Evolutionary conservation across 495 filamentous ascomycete genomes (phyloP), one percentile per base, ranked within the genome.

Genomic region (Zalerion maritima): DNA sequence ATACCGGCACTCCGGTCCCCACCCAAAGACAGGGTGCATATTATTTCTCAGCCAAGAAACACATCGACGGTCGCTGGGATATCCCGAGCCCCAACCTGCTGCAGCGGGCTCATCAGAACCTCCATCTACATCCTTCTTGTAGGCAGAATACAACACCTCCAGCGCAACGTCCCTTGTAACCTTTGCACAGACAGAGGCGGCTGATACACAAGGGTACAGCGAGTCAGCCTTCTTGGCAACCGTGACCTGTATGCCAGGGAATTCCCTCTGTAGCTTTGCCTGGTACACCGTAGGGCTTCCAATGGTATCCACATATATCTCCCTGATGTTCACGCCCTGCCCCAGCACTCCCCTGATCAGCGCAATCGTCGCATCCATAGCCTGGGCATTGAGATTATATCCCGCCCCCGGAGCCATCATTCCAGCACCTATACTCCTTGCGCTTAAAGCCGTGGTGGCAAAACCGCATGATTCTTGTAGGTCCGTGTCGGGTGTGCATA

Each of bases 341-440:
- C 67, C 75, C 26, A 86, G 64, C 0, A 93, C 78, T 3, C 72
- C 73, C 11, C 71, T 53, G 29, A 97, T 87, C 32, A 97, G 58
- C 12, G 68, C 70, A n/a, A 91, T 68, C 1, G 89, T 97, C 0
- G 89, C 84, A 55, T 97, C 87, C 68, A 92, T 78, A 1, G 89
- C 89, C 52, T 96, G 89, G n/a, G 85, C 84, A 55, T 97, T 97
- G 31, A 97, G 65, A 47, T 97, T 97, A 55, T 94, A 94, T 3
- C 62, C 67, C 0, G 52, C 50, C 22, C 50, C 39, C 8, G 83
- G 62, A 16, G 66, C 63, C 49, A 94, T 67, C 78, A 92, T 91
- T 28, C 76, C 73, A 1, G 81, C 65, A 12, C 68, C 67, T 30
- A 92, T 92, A 50, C 87, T 80, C 20, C 81, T 71, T 9, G 85